Evolutionary conservation across 805 yeast genomes (phyloP), one percentile per base, ranked within the genome.

Genomic region (Monosporozyma unispora): DNA sequence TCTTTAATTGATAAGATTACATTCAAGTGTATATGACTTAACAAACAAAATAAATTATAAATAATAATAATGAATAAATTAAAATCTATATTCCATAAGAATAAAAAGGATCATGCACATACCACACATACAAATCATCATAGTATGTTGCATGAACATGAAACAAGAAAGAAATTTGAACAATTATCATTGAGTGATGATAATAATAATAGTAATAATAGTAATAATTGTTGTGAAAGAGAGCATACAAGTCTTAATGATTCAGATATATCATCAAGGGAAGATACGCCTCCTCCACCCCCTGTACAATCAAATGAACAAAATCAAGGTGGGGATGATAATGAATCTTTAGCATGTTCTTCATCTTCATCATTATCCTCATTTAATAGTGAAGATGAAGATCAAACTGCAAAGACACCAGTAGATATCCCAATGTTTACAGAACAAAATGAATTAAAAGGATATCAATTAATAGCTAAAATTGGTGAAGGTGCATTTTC

Each of bases 401-500:
- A 50, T n/a, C 56, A 51, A 37, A n/a, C n/a, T n/a, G 59, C 27
- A 25, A 25, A 25, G 27, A 25, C 27, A 25, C 27, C 27, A 25
- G n/a, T 31, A 7, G 35, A 31, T 31, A 31, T 31, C 16, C 43
- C 44, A 4, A 14, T 38, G 31, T 40, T 59, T 58, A 28, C 28
- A 18, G 68, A 68, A 42, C 78, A 75, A 54, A 56, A 60, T 46
- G 65, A 60, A 35, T 48, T 65, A n/a, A 58, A 38, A 16, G 63
- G 57, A 3, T 79, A 75, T 56, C 63, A 63, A 47, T 58, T 79
- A 25, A 48, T 73, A 3, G 70, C 70, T 42, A 74, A 75, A 58
- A 75, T 86, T 53, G 95, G 95, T 8, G 93, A 86, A 63, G 95
- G 95, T 23, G 90, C 95, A 0, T 86, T 86, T 56, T 83, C 90